phyloP scores from a whole-genome alignment of 2,329 filamentous ascomycete species.

The Grosmannia huntii region DNA sequence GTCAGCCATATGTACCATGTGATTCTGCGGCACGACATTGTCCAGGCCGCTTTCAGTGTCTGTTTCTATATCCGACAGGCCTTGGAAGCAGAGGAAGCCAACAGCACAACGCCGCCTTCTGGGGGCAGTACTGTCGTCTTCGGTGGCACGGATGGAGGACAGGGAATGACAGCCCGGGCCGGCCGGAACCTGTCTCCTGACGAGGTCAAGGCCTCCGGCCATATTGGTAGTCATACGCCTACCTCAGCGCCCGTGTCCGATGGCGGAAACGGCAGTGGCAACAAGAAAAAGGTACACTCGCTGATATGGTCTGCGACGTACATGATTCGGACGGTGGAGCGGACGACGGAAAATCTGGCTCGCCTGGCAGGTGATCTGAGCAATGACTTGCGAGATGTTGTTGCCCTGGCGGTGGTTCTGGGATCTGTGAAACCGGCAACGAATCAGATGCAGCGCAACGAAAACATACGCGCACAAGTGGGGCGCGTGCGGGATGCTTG shows the following conservation, averaged over 20 bases:
- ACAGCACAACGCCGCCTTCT: neutral
- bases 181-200: neutral
- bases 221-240: neutral
- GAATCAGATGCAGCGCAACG: conserved; percentile 7
- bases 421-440: conserved; percentile 13
- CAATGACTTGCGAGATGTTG: conserved; percentile 13
- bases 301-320: conserved; percentile 12
- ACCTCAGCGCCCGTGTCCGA: neutral
- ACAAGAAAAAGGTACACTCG: neutral
- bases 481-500: conserved; percentile 11
- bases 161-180: neutral
- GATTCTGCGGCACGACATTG: conserved; percentile 38
- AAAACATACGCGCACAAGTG: conserved; percentile 11
- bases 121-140: neutral
- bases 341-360: conserved; percentile 12
- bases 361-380: conserved; percentile 12
- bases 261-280: neutral
- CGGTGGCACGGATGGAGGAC: neutral
- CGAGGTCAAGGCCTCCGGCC: neutral
- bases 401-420: conserved; percentile 13
- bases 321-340: conserved; percentile 14
- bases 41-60: conserved; percentile 41
- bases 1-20: conserved; percentile 40
- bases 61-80: conserved; percentile 38
- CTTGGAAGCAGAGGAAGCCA: conserved; percentile 11